Base-by-base conservation (phyloP, 805 yeast genomes). In the Wickerhamiella hasegawae region DNA sequence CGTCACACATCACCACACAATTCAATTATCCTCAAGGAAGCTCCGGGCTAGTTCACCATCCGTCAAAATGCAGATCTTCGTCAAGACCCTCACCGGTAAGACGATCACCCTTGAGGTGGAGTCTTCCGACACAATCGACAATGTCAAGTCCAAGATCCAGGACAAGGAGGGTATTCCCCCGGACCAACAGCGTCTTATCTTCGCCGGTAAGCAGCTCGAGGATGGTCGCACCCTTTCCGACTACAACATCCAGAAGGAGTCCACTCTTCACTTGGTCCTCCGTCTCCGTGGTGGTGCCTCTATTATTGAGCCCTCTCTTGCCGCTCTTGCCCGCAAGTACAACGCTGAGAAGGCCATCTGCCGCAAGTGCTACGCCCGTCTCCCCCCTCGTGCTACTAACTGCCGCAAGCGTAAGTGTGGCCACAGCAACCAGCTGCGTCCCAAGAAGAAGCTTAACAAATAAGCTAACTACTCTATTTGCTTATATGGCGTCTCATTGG, bases 401-500 rank as follows among this genome's bases (percentile, higher is more conserved):
- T 90, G 98, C 79, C 84, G 98, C 76, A 90, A 90, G 97, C 84
- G 96, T 83, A 90, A 90, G 79, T 90, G 98, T 73, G 98, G 98
- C 63, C 98, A 90, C 92, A 75, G 95, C 66, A 90, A 90, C 78
- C 98, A 90, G 76, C 82, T 90, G 70, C 84, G 98, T 76, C 97
- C 97, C 71, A 90, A 87, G 93, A 87, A 87, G 93, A 87, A 87
- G 85, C 76, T 83, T 66, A 84, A 85, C 76, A 85, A 71, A 69
- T 64, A 69, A n/a, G n/a, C n/a, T n/a, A n/a, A n/a, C n/a, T n/a
- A n/a, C n/a, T n/a, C n/a, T n/a, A n/a, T n/a, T n/a, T n/a, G n/a
- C n/a, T n/a, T n/a, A n/a, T n/a, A n/a, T n/a, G n/a, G n/a, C n/a
- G n/a, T n/a, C n/a, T n/a, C n/a, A n/a, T n/a, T n/a, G n/a, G 14